Conservation (phyloP, 345 rosid species). For the Populus simonii region DNA sequence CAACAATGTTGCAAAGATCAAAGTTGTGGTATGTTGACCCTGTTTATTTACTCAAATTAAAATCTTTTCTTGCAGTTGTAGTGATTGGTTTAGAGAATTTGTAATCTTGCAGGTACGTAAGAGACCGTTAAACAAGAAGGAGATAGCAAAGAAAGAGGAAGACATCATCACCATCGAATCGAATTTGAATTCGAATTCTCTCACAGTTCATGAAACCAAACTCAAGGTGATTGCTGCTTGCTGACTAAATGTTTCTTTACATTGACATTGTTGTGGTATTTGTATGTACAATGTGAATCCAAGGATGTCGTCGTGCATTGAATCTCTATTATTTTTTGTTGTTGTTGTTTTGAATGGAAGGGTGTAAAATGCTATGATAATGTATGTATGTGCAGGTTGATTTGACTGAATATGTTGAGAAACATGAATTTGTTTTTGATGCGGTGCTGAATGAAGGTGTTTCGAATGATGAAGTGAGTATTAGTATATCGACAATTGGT, state of each 20-base stretch:
- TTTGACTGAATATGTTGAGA: conserved; percentile 55
- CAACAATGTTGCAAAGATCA: conserved; percentile 56
- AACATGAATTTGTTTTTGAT: conserved; percentile 59
- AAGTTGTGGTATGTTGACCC: conserved; percentile 49
- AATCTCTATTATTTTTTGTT: too few species aligned
- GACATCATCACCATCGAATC: conserved; percentile 48
- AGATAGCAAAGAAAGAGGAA: conserved; percentile 50
- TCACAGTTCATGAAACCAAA: conserved; percentile 55
- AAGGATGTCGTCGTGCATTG: too few species aligned
- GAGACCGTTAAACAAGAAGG: conserved; percentile 56
- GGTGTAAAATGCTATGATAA: not conserved
- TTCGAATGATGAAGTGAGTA: conserved; percentile 50
- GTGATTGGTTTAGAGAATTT: not conserved
- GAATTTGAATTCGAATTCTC: conserved; percentile 35
- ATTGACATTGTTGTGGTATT: too few species aligned
- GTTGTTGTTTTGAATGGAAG: not conserved
- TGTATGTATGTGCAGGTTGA: conserved; percentile 42
- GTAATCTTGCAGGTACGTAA: conserved; percentile 49
- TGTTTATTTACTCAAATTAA: not conserved
- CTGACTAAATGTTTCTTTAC: too few species aligned
- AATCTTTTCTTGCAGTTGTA: not conserved
- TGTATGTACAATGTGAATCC: too few species aligned
- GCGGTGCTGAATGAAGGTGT: conserved; percentile 51
- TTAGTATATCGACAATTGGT: not conserved
- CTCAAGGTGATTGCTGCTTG: conserved; percentile 36